Base-by-base conservation (phyloP, 352 stramenopile genomes). In the Globisporangium rhizosaccharum region DNA sequence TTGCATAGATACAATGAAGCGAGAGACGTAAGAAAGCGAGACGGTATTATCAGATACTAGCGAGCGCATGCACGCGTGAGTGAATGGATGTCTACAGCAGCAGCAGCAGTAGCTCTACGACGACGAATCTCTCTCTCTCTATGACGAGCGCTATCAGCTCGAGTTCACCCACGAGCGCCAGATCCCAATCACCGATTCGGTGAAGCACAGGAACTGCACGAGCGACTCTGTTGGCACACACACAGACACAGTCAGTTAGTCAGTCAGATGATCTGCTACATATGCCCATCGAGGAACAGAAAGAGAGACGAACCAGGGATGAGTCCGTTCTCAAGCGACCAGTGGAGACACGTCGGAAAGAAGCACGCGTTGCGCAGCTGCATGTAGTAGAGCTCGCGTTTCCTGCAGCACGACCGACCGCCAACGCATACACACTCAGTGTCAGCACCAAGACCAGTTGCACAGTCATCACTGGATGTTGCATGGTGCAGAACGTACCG, bases 291-390 rank as follows among this genome's bases (percentile, higher is more conserved):
- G 23, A 47, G 14, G 10, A 45, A 8, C 48, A 49, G 44, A 51
- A n/a, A 14, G 20, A 39, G 23, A 42, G 46, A 53, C 63, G 54
- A 63, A 89, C 83, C 75, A 67, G 80, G 76, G 25, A 94, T 73
- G 42, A 88, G 71, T 7, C 81, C 78, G 6, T 78, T 77, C 53
- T 92, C 69, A 8, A 85, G 62, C 52, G 80, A 94, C 85, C 85
- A 94, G 63, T 94, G 85, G 15, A 94, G 66, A 62, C 85, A 92
- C 47, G 79, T 82, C 4, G 82, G 80, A 59, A 87, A 79, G 68
- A 82, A 90, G 59, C 81, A 88, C n/a, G 84, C 79, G 67, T 94
- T 92, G 41, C 85, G 80, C 46, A 92, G 65, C 57, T 92, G 82
- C 51, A 87, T 51, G 56, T 82, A 92, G 67, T 89, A 89, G 0